These are phyloP conservation scores for Mortierella sp. DNA, from an alignment of 371 early-diverging fungal genomes.

Conservation along the genomic window DNA sequence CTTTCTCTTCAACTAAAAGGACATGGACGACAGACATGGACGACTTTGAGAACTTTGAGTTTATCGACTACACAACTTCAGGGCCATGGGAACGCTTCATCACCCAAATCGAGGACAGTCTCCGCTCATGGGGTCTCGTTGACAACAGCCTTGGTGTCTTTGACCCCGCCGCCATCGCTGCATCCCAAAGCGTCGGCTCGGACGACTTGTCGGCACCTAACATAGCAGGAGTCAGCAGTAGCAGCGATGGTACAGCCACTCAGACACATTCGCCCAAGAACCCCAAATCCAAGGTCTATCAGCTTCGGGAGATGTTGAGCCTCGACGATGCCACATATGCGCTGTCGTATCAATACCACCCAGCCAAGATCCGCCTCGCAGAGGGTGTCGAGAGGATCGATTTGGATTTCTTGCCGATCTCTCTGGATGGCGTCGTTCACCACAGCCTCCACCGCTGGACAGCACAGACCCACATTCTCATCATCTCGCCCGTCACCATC, in stretches of 20 bases:
- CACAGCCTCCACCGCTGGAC: conserved; percentile 57
- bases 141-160: conserved; percentile 39
- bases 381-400: conserved; percentile 42
- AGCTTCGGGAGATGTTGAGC: conserved; percentile 48
- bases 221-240: not conserved
- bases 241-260: not conserved
- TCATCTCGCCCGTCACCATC: conserved; percentile 57
- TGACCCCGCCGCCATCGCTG: conserved; percentile 22
- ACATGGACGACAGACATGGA: conserved; percentile 31
- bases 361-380: conserved; percentile 34
- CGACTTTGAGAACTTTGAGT: conserved; percentile 58
- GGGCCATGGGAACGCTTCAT: conserved; percentile 59
- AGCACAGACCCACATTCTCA: conserved; percentile 45
- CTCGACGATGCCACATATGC: conserved; percentile 54
- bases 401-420: conserved; percentile 41
- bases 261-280: not conserved
- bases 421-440: conserved; percentile 34
- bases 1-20: not conserved
- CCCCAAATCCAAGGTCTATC: conserved; percentile 9
- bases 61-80: conserved; percentile 56
- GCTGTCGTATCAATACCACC: conserved; percentile 52
- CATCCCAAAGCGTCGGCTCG: not conserved
- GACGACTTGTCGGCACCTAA: not conserved
- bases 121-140: conserved; percentile 45
- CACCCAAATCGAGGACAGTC: conserved; percentile 52